Base-by-base conservation (phyloP, 768 basidiomycete genomes). In the Auricularia sp. region DNA sequence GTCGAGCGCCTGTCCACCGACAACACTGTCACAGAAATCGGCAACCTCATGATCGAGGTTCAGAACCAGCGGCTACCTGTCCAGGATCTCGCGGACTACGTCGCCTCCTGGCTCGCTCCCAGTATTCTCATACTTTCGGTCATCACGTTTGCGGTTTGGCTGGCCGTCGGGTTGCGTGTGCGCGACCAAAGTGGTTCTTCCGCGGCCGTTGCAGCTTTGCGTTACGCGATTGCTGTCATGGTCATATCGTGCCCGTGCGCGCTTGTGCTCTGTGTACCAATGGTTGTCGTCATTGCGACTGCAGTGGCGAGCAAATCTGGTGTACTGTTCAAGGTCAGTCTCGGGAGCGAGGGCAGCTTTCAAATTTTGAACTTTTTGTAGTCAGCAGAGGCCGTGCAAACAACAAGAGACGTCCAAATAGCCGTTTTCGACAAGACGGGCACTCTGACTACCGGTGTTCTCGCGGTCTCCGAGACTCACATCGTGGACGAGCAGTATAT, bases 21-120 rank as follows among this genome's bases (percentile, higher is more conserved):
- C 67, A 81, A 79, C 70, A 76, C 78, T 29, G 72, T 80, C 69
- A 73, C 75, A 37, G 73, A 74, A 54, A 74, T 80, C 62, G 71
- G 72, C n/a, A 54, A 65, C 18, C 73, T 80, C 66, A 75, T 80
- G 56, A 65, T 69, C 64, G 69, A 76, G 39, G 77, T 77, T 18
- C 74, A 78, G 63, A 72, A 75, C 56, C 76, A 75, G 18, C 75
- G 76, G 34, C 73, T 77, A 14, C 73, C 69, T 16, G 69, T 77
- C n/a, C 79, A 81, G 68, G 75, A 78, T 59, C 68, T 64, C 24
- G 65, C 65, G 5, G 63, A 66, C 58, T 29, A 59, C 24, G 56
- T 35, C 29, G 56, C 56, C 24, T 33, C 29, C 29, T 59, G 29
- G 24, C 56, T 59, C 18, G 56, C 56, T 6, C 56, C 56, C 4